Conservation (phyloP, 225 moss, liverwort and hornwort genomes). For the Bryoerythrophyllum caledonicum region DNA sequence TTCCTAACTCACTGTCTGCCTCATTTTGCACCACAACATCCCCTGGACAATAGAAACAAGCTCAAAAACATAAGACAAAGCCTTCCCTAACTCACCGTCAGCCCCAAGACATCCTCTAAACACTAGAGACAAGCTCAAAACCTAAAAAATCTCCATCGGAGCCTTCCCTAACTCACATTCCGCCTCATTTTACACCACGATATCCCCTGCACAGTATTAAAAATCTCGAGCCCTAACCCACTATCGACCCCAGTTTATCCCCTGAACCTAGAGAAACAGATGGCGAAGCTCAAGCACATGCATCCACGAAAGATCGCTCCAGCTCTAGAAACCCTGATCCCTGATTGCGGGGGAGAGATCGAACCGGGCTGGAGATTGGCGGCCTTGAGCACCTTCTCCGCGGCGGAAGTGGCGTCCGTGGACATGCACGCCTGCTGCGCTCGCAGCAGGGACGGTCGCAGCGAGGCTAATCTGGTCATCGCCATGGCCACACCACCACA, state of each 20-base stretch:
- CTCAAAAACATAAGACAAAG: constrained; percentile 20
- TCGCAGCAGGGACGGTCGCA: constrained; percentile 35
- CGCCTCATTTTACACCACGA: constrained; percentile 31
- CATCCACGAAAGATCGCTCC: not conserved
- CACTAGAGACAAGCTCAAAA: not conserved
- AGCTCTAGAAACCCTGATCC: not conserved
- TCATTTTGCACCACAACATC: constrained; percentile 76
- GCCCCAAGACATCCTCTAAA: constrained; percentile 57
- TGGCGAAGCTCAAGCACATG: not conserved
- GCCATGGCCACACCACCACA: constrained; percentile 28
- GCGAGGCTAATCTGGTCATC: constrained; percentile 38
- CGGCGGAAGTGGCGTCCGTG: constrained; percentile 43
- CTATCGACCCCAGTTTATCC: constrained; percentile 44
- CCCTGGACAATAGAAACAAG: constrained; percentile 29
- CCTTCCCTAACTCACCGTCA: constrained; percentile 58
- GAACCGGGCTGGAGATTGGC: constrained; percentile 49
- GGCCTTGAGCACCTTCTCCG: constrained; percentile 43
- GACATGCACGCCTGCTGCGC: constrained; percentile 36
- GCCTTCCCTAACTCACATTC: constrained; percentile 63
- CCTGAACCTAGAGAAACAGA: constrained; percentile 31
- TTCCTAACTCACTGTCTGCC: constrained; percentile 68
- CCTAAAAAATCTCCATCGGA: constrained; percentile 30
- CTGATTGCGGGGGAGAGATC: constrained; percentile 12
- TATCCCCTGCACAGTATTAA: too few relatives aligned
- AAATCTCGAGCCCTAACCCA: too few relatives aligned